phyloP scores from a whole-genome alignment of 306 rosid species.

The Vachellia collinsii region DNA sequence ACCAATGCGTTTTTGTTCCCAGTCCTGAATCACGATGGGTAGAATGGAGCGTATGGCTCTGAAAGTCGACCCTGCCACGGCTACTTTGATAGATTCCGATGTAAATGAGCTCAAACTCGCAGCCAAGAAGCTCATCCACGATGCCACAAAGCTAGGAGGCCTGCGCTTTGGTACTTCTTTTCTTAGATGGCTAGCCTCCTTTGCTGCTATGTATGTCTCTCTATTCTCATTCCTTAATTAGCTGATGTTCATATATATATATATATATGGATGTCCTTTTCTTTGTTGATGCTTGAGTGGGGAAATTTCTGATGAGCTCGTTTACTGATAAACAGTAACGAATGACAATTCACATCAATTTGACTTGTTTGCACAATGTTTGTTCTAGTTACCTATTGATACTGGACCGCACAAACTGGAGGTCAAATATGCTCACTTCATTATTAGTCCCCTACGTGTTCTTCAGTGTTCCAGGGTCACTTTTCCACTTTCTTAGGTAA shows the following conservation, averaged over 20 bases:
- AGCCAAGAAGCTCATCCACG: constrained; percentile 46
- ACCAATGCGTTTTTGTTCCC: background rate
- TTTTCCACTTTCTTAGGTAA: constrained; percentile 72
- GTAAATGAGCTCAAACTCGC: constrained; percentile 52
- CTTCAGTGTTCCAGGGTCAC: constrained; percentile 74
- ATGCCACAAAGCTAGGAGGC: constrained; percentile 58
- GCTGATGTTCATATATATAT: too few relatives aligned
- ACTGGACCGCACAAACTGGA: constrained; percentile 95
- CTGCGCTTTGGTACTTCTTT: constrained; percentile 51
- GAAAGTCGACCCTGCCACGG: constrained; percentile 46
- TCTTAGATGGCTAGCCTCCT: constrained; percentile 65
- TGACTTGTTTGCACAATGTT: constrained; percentile 13
- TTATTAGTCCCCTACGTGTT: constrained; percentile 85
- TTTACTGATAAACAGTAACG: background rate
- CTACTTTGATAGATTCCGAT: constrained; percentile 49
- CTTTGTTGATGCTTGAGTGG: background rate
- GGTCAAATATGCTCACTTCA: constrained; percentile 83
- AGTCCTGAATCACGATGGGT: constrained; percentile 41
- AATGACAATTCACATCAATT: background rate
- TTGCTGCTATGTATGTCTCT: constrained; percentile 57
- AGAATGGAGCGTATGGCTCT: constrained; percentile 52
- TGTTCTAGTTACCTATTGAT: constrained; percentile 71
- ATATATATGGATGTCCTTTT: too few relatives aligned
- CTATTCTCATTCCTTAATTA: background rate
- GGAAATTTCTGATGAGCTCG: background rate